These are phyloP conservation scores for Amyloporia xantha DNA, from an alignment of 768 basidiomycete genomes.

Conservation along the genomic window DNA sequence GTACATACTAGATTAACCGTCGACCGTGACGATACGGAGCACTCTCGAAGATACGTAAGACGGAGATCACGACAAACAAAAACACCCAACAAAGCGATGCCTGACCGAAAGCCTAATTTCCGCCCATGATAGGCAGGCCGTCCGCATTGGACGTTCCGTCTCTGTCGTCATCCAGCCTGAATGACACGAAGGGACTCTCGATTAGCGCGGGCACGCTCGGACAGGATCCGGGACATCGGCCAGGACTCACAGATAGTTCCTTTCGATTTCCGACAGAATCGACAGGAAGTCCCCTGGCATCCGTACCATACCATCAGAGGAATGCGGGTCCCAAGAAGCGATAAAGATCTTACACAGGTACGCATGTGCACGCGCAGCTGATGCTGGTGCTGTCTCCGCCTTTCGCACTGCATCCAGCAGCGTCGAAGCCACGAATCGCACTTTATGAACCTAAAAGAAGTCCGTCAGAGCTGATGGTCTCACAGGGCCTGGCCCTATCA, in stretches of 20 bases:
- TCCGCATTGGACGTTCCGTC: slow-evolving; percentile 56
- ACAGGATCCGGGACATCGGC: background rate
- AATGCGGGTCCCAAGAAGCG: background rate
- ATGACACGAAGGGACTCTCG: background rate
- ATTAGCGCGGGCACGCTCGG: background rate
- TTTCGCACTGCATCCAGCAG: slow-evolving; percentile 79
- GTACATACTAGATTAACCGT: background rate
- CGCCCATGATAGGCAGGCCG: slow-evolving; percentile 36
- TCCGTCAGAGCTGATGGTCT: background rate
- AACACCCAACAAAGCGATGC: background rate
- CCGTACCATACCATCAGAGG: slow-evolving; percentile 4
- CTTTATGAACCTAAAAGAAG: slow-evolving; percentile 74
- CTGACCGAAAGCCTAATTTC: background rate
- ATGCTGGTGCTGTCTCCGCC: slow-evolving; percentile 72
- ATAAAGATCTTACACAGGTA: slow-evolving; percentile 62
- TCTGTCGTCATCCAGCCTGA: slow-evolving; percentile 55
- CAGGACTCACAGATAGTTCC: slow-evolving; percentile 70
- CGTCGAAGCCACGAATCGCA: slow-evolving; percentile 89
- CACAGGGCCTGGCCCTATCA: background rate
- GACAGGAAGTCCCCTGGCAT: slow-evolving; percentile 85
- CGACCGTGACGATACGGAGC: background rate
- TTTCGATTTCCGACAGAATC: slow-evolving; percentile 86
- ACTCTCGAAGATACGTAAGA: background rate
- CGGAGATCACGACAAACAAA: background rate
- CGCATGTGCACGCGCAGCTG: slow-evolving; percentile 78